Evolutionary conservation across 148 eudicot genomes (phyloP).

Genomic region (Rhododendron kiyosumense): DNA sequence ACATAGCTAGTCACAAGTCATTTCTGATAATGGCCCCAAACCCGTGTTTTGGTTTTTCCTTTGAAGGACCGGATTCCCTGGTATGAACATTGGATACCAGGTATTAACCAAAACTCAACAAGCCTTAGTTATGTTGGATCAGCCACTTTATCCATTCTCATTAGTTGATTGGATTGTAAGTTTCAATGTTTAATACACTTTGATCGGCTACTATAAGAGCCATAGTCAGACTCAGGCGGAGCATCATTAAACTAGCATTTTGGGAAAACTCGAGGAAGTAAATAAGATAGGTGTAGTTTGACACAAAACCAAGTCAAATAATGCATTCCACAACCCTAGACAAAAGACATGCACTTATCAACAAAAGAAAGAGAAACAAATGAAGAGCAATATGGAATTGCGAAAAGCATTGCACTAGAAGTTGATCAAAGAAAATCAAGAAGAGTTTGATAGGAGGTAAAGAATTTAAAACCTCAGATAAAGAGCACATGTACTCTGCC

Average conservation of each 20-base stretch:
- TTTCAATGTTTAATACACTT: neutral
- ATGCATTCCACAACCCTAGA: neutral
- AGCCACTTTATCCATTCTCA: neutral
- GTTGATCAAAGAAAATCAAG: neutral
- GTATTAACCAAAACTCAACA: neutral
- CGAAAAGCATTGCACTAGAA: neutral
- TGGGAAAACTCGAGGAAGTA: neutral
- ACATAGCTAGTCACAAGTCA: neutral
- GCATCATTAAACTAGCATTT: neutral
- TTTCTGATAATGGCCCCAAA: neutral
- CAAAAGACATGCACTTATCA: neutral
- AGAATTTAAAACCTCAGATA: constrained; percentile 54
- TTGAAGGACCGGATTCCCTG: neutral
- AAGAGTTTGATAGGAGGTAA: neutral
- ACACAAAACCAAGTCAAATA: neutral
- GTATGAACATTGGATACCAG: neutral
- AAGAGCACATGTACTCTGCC: constrained; percentile 72
- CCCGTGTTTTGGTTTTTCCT: neutral
- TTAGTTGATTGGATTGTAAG: neutral
- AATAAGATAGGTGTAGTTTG: neutral
- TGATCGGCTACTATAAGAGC: neutral
- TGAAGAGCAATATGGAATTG: neutral
- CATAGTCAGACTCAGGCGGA: neutral
- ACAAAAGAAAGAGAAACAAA: neutral
- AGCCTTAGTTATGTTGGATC: neutral